Percentiles rank a stretch among this genome's conserved stretches.
These are phyloP conservation scores for Lachnellula subtilissima DNA, from an alignment of 2,329 filamentous ascomycete species.

Conservation along the genomic window DNA sequence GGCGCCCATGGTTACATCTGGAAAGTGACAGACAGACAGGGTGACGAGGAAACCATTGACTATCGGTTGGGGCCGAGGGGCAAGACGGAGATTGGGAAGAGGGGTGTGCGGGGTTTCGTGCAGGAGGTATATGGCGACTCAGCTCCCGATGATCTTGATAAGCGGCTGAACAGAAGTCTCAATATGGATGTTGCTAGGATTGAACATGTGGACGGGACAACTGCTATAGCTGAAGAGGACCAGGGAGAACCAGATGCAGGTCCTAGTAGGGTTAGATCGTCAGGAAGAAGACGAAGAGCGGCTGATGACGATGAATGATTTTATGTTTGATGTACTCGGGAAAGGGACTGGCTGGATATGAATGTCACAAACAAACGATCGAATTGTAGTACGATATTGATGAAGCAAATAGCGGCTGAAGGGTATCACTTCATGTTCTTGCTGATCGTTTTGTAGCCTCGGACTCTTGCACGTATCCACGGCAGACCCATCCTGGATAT, in stretches of 20 bases:
- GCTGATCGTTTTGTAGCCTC: too few species aligned
- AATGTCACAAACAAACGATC: too few species aligned
- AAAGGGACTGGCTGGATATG: not conserved
- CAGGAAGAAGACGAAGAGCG: slow-evolving; percentile 12
- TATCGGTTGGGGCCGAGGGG: slow-evolving; percentile 83
- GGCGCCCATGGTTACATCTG: slow-evolving; percentile 79
- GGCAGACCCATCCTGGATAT: too few species aligned
- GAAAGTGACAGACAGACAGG: slow-evolving; percentile 64
- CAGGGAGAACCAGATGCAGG: not conserved
- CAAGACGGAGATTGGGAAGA: slow-evolving; percentile 76
- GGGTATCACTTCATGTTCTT: too few species aligned
- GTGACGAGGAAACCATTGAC: slow-evolving; percentile 71
- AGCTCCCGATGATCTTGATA: slow-evolving; percentile 50
- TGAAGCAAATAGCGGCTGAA: too few species aligned
- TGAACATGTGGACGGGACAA: slow-evolving; percentile 17
- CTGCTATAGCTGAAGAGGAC: slow-evolving; percentile 14
- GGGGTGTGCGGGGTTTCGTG: slow-evolving; percentile 68
- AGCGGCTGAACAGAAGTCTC: slow-evolving; percentile 57
- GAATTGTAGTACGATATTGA: too few species aligned
- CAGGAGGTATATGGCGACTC: slow-evolving; percentile 51
- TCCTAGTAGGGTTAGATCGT: not conserved
- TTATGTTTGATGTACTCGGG: not conserved
- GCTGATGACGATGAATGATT: slow-evolving; percentile 13
- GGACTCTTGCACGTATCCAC: too few species aligned
- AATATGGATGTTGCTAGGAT: slow-evolving; percentile 39